These are phyloP conservation scores for Prunus kanzakura DNA, from an alignment of 306 rosid genomes.

Conservation along the genomic window DNA sequence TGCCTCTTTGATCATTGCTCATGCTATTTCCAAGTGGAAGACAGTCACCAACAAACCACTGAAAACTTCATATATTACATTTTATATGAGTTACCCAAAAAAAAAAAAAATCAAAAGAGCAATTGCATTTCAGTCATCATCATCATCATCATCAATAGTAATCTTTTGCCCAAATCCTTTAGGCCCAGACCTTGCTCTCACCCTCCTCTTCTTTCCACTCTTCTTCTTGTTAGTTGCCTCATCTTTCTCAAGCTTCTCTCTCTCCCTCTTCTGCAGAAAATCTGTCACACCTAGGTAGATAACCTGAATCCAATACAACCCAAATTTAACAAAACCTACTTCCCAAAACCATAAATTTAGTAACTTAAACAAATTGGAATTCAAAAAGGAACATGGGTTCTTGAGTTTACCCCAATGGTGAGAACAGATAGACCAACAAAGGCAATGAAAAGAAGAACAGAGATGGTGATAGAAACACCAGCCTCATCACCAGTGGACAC, in stretches of 20 bases:
- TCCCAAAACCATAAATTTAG: background rate
- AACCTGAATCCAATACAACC: conserved; percentile 41
- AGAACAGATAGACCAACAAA: conserved; percentile 70
- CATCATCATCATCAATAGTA: conserved; percentile 16
- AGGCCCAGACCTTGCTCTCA: conserved; percentile 63
- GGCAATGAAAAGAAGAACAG: conserved; percentile 66
- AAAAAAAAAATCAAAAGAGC: background rate
- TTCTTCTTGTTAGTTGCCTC: conserved; percentile 42
- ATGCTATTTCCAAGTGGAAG: background rate
- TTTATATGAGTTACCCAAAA: background rate
- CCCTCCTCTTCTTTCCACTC: conserved; percentile 48
- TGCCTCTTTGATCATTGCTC: background rate
- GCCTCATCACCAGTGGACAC: conserved; percentile 38
- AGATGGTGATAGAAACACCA: conserved; percentile 38
- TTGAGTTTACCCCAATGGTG: conserved; percentile 63
- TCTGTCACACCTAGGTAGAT: conserved; percentile 76
- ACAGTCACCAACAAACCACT: background rate
- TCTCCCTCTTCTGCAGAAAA: conserved; percentile 82
- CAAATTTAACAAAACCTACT: background rate
- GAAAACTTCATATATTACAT: background rate
- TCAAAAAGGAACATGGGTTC: background rate
- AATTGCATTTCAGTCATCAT: conserved; percentile 15
- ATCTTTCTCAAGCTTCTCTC: conserved; percentile 80
- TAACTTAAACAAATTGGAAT: background rate
- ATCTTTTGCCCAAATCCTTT: conserved; percentile 79